A percentile compares a stretch with the other conserved stretches of the same genome.
Conservation (phyloP, 106 monocot genomes). For the Dendrobium officinale region DNA sequence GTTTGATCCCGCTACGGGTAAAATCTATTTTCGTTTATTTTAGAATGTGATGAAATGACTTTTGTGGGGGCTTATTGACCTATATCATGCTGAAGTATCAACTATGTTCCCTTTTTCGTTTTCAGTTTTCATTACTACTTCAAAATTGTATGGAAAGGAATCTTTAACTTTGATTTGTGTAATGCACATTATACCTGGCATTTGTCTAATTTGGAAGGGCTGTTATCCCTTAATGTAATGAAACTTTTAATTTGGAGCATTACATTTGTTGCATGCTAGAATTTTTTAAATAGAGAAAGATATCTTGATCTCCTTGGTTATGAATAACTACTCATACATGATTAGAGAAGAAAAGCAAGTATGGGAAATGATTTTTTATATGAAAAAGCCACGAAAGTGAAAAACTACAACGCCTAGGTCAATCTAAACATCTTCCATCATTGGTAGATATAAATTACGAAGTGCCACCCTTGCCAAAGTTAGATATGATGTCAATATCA, state of each 20-base stretch:
- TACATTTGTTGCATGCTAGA: not conserved
- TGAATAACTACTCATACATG: not conserved
- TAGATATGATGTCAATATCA: not conserved
- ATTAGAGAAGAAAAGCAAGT: not conserved
- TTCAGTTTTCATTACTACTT: not conserved
- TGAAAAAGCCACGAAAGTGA: not conserved
- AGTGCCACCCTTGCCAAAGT: not conserved
- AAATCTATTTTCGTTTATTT: not conserved
- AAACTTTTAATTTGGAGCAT: not conserved
- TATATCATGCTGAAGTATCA: not conserved
- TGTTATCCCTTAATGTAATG: not conserved
- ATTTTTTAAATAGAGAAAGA: too few relatives aligned
- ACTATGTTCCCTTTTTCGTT: not conserved
- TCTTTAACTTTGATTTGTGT: not conserved
- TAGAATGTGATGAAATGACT: not conserved
- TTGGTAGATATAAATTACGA: not conserved
- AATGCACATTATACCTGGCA: not conserved
- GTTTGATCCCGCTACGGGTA: conserved; percentile 58
- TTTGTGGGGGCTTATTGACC: conserved; percentile 4
- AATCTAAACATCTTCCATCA: not conserved
- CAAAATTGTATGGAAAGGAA: not conserved
- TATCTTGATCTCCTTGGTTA: not conserved
- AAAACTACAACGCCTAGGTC: not conserved
- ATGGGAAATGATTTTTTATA: not conserved
- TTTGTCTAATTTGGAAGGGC: not conserved